A percentile compares a stretch with the other conserved stretches of the same genome.
phyloP scores from a whole-genome alignment of 768 basidiomycete species.

The Rhodotorula kratochvilovae region DNA sequence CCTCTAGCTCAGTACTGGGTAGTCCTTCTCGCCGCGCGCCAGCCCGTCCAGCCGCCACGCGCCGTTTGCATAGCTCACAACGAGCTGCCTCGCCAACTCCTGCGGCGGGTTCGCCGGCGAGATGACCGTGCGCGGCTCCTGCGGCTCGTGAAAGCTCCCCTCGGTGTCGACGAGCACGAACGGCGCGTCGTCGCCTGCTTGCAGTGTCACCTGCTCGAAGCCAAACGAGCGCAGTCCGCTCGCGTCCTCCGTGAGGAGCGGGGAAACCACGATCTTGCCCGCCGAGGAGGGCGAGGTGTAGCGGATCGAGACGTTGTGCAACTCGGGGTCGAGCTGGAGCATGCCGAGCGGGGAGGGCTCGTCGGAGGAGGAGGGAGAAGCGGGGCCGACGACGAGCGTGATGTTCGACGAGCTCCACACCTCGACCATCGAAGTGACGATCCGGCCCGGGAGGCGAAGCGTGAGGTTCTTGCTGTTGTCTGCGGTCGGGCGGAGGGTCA shows the following conservation, averaged over 20 bases:
- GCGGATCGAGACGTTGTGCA: neutral
- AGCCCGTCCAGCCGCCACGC: slow-evolving; percentile 2
- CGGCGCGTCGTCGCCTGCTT: neutral
- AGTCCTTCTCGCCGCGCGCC: slow-evolving; percentile 18
- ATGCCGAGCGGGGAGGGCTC: neutral
- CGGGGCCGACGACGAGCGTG: neutral
- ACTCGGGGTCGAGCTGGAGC: slow-evolving; percentile 24
- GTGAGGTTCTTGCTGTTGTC: slow-evolving; percentile 28
- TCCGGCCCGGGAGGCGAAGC: neutral
- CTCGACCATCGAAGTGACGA: slow-evolving; percentile 28
- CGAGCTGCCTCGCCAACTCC: neutral
- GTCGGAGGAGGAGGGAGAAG: neutral
- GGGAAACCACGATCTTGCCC: slow-evolving; percentile 19
- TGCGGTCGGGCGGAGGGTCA: too few relatives aligned
- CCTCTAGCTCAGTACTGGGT: neutral
- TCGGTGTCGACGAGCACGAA: slow-evolving; percentile 4
- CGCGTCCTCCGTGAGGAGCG: neutral
- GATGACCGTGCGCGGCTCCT: neutral
- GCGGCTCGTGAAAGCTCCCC: neutral
- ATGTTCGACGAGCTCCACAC: slow-evolving; percentile 2
- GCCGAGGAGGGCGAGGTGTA: neutral
- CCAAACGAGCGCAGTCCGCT: neutral
- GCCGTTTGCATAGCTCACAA: neutral
- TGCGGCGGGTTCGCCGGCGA: neutral
- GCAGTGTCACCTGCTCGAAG: neutral